These are phyloP conservation scores for Fusarium paranaense DNA, from an alignment of 2,329 filamentous ascomycete genomes.

Conservation along the genomic window DNA sequence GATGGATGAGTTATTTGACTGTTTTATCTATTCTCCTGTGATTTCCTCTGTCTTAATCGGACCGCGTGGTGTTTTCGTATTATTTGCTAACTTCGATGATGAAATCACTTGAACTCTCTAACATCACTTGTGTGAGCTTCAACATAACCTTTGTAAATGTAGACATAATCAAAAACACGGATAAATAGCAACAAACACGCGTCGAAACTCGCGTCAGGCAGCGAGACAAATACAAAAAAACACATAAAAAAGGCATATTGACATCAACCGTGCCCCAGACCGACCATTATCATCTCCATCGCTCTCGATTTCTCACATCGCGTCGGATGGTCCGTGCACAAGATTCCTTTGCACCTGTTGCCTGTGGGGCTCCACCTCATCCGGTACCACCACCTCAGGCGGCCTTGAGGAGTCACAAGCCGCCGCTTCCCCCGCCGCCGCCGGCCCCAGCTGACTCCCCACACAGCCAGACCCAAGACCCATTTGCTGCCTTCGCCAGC, in stretches of 20 bases:
- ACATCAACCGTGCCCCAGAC: background rate
- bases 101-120: background rate
- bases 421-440: slow-evolving; percentile 17
- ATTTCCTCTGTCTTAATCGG: background rate
- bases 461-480: slow-evolving; percentile 18
- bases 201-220: background rate
- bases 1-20: background rate
- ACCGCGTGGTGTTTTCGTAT: background rate
- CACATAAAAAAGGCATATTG: background rate
- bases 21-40: too few species aligned
- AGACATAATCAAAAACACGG: background rate
- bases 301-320: slow-evolving; percentile 6
- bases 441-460: slow-evolving; percentile 39
- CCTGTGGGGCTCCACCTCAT: slow-evolving; percentile 24
- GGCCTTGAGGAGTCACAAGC: slow-evolving; percentile 32
- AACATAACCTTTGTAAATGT: background rate
- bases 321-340: slow-evolving; percentile 28
- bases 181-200: background rate
- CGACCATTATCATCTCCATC: slow-evolving; percentile 7
- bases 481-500: slow-evolving; percentile 21
- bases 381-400: slow-evolving; percentile 16
- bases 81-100: background rate
- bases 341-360: slow-evolving; percentile 17
- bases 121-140: too few species aligned
- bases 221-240: accelerated